Conservation (phyloP, 1,139 yeast genomes). For the Sugiyamaella pinicola region DNA sequence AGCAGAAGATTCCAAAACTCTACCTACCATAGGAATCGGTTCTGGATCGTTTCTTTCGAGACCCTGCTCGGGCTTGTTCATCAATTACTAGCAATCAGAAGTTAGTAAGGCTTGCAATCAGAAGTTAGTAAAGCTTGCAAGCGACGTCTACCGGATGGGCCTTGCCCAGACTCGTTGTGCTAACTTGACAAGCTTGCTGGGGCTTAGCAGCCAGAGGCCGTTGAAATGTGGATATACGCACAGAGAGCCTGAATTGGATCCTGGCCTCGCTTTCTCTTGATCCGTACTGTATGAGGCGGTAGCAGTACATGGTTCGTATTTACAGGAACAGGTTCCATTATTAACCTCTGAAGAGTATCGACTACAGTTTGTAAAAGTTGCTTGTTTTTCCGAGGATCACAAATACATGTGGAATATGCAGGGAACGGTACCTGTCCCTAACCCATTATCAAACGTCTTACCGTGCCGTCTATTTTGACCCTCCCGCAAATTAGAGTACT, state of each 20-base stretch:
- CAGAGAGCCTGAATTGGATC: conserved; percentile 83
- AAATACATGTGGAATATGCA: neutral
- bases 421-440: neutral
- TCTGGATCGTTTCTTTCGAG: conserved; percentile 49
- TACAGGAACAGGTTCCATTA: conserved; percentile 4
- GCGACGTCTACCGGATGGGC: no score
- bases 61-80: conserved; percentile 44
- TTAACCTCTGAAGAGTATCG: neutral
- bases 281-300: conserved; percentile 56
- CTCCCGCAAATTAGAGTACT: no score
- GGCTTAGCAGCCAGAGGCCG: no score
- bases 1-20: neutral
- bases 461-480: no score
- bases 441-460: neutral
- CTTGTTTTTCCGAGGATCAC: neutral
- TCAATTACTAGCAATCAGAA: conserved; percentile 41
- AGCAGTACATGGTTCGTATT: conserved; percentile 3
- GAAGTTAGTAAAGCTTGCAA: no score
- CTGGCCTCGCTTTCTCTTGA: conserved; percentile 81
- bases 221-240: conserved; percentile 33
- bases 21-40: conserved; percentile 34
- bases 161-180: no score
- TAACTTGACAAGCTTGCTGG: no score
- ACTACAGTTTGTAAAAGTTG: neutral
- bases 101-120: neutral